Conservation (phyloP, 129 eudicot species). For the Flaveria robusta region DNA sequence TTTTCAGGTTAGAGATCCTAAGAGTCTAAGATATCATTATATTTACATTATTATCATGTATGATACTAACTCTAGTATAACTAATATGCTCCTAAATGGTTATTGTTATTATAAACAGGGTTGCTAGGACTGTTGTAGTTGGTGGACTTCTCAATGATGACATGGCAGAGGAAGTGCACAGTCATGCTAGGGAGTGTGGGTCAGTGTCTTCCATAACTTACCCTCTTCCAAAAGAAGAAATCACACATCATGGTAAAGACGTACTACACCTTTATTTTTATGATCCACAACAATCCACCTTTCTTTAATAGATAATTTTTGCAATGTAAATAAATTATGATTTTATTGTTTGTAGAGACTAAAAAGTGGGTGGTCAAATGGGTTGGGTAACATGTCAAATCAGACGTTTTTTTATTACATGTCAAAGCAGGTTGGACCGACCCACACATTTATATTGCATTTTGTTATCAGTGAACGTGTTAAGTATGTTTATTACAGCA, state of each 20-base stretch:
- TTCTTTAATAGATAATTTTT: not conserved
- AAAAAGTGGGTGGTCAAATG: not conserved
- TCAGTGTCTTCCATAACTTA: slow-evolving; percentile 73
- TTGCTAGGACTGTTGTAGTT: slow-evolving; percentile 82
- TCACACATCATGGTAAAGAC: slow-evolving; percentile 63
- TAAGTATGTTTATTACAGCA: not conserved
- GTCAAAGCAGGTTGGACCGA: not conserved
- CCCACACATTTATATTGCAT: not conserved
- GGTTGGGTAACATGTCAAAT: not conserved
- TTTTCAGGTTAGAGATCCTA: not conserved
- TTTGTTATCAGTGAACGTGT: not conserved
- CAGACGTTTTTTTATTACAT: not conserved
- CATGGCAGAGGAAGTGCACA: slow-evolving; percentile 75
- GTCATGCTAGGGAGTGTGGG: slow-evolving; percentile 73
- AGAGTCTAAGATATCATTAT: not conserved
- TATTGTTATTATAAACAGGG: slow-evolving; percentile 55
- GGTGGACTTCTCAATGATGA: slow-evolving; percentile 72
- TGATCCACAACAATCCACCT: slow-evolving; percentile 3
- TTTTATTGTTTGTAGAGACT: not conserved
- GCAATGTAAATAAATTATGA: not conserved
- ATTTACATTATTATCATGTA: not conserved
- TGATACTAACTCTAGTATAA: not conserved
- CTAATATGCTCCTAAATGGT: not conserved
- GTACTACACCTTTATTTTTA: not conserved
- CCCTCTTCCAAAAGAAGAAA: slow-evolving; percentile 88